Conservation (phyloP, 2,329 filamentous ascomycete genomes). For the Leptosphaerulina australis region DNA sequence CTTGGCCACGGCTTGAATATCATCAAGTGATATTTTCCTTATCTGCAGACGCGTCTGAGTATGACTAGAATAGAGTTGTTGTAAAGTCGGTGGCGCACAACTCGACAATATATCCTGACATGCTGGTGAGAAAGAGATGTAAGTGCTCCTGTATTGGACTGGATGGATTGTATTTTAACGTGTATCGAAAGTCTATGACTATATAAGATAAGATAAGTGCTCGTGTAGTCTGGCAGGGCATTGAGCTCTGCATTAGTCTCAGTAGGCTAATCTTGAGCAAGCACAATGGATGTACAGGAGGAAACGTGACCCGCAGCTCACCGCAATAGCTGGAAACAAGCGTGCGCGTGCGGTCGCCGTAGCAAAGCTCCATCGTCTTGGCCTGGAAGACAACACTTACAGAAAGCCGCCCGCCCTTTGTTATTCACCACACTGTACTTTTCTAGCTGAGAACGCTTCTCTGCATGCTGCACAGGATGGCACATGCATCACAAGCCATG, state of each 20-base stretch:
- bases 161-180: no score
- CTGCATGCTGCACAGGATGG: no score
- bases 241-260: neutral
- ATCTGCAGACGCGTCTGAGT: neutral
- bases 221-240: neutral
- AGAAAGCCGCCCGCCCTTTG: neutral
- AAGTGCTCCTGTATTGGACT: no score
- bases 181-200: no score
- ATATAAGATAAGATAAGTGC: no score
- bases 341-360: no score
- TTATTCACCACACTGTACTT: no score
- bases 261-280: neutral
- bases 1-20: neutral
- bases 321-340: no score
- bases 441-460: neutral
- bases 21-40: neutral
- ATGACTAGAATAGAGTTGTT: neutral
- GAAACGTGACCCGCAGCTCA: no score
- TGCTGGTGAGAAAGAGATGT: neutral
- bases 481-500: no score
- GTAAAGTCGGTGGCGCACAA: neutral
- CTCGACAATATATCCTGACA: neutral
- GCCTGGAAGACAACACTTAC: neutral
- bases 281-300: no score
- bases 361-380: no score